Percentiles rank a stretch among this genome's conserved stretches.
phyloP scores from a whole-genome alignment of 352 stramenopile species.

The Pythium myriotylum region DNA sequence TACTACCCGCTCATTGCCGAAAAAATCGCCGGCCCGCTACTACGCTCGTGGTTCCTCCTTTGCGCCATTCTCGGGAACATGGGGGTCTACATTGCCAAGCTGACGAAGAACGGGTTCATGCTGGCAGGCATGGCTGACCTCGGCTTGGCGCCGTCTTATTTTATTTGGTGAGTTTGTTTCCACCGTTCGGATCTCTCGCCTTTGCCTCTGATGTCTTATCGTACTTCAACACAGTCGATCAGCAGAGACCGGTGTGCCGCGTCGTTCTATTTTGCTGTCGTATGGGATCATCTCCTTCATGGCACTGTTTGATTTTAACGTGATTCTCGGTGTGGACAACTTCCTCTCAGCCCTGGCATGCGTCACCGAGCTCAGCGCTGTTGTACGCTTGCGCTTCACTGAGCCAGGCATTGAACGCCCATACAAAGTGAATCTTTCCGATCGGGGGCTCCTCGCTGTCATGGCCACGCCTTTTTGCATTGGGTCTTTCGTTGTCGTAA shows the following conservation, averaged over 20 bases:
- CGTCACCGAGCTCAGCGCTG: conserved; percentile 91
- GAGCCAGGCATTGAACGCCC: conserved; percentile 71
- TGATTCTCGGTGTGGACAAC: conserved; percentile 92
- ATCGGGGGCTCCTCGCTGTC: conserved; percentile 46
- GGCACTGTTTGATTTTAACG: conserved; percentile 87
- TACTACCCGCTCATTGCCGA: conserved; percentile 88
- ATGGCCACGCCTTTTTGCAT: conserved; percentile 59
- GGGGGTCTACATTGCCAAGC: conserved; percentile 94
- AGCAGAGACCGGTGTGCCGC: conserved; percentile 54
- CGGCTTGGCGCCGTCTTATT: conserved; percentile 86
- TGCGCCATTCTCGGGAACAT: conserved; percentile 91
- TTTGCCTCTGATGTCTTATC: too few relatives aligned
- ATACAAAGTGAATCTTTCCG: conserved; percentile 75
- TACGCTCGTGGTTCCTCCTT: conserved; percentile 91
- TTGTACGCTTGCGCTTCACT: conserved; percentile 88
- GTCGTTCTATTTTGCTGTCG: conserved; percentile 80
- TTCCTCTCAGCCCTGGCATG: conserved; percentile 91
- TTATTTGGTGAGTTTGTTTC: conserved; percentile 84
- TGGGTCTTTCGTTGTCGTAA: conserved; percentile 63
- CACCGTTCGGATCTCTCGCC: too few relatives aligned
- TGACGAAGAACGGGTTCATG: conserved; percentile 93
- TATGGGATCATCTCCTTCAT: conserved; percentile 89
- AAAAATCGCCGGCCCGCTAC: conserved; percentile 81
- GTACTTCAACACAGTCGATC: conserved; percentile 39
- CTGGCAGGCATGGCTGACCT: conserved; percentile 88